Evolutionary conservation across 164 flowering plant genomes (phyloP), one percentile per base, ranked within the genome.

Genomic region (Pachysandra terminalis): DNA sequence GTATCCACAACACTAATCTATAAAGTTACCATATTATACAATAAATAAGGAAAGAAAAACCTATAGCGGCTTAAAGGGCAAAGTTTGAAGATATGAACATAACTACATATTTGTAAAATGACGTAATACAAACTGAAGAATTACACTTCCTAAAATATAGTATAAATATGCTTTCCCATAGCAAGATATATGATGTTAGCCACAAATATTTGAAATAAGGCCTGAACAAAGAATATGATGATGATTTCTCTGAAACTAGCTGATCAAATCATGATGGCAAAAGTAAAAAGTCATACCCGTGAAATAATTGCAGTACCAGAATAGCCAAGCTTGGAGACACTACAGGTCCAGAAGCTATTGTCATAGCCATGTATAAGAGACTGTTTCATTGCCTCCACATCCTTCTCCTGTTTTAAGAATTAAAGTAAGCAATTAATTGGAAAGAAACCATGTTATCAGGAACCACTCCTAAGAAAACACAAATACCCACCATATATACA

Each of bases 301-400:
- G 99, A 95, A 66, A 95, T 86, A 56, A 95, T 83, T 66, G 99
- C 91, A 66, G 98, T 87, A 48, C 99, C 99, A 61, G 99, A 92
- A 75, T 95, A 95, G 45, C 99, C 99, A 79, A 89, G 96, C 68
- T 92, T 95, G 25, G 96, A 78, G 66, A 75, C 78, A 72, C 99
- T 95, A 68, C 99, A 92, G n/a, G 97, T 84, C 98, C 97, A 95
- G 74, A 81, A 95, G 85, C 91, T 88, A 72, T 89, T 79, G 21
- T 87, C 87, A 77, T 88, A 92, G 22, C 97, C 98, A 68, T 87
- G 87, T 61, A 88, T 75, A 28, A 95, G 87, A 74, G 69, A 60
- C 57, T 81, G 72, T 76, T 78, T 87, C 73, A 95, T 78, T 48
- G 81, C 75, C 66, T 85, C 87, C 59, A 89, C 87, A 77, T 92